A percentile compares a stretch with the other conserved stretches of the same genome.
phyloP scores from a whole-genome alignment of 2,329 filamentous ascomycete genomes.

The Cercospora sojina region DNA sequence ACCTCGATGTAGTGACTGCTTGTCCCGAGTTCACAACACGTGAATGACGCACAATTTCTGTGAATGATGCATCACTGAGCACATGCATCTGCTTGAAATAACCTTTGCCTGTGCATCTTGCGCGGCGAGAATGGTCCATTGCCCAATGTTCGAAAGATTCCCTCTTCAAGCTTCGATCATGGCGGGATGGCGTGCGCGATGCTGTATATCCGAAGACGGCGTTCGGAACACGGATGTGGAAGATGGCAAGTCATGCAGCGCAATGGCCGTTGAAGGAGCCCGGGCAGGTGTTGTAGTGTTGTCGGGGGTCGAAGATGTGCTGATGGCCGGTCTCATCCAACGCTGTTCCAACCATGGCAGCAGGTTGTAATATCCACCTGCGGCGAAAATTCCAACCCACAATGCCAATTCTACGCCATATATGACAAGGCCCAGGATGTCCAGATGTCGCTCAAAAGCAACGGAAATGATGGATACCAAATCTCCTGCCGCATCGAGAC shows the following conservation, averaged over 20 bases:
- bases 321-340: constrained; percentile 8
- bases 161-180: constrained; percentile 4
- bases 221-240: constrained; percentile 66
- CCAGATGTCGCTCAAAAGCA: constrained; percentile 58
- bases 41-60: background rate
- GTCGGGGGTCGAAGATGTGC: constrained; percentile 2
- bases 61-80: background rate
- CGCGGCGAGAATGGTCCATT: background rate
- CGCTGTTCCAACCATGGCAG: constrained; percentile 55
- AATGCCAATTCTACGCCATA: constrained; percentile 65
- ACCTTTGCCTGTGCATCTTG: background rate
- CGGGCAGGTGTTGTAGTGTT: background rate
- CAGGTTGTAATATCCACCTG: constrained; percentile 65
- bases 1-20: background rate
- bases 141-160: background rate
- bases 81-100: background rate
- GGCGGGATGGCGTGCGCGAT: constrained; percentile 24
- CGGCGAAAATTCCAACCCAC: constrained; percentile 67
- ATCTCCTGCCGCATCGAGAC: constrained; percentile 67
- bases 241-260: constrained; percentile 54
- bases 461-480: constrained; percentile 65
- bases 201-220: constrained; percentile 45
- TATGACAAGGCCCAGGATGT: constrained; percentile 64
- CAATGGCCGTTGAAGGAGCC: constrained; percentile 30
- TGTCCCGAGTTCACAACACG: background rate